Base-by-base conservation (phyloP, 2,329 filamentous ascomycete species). In the Calycina herbarum region DNA sequence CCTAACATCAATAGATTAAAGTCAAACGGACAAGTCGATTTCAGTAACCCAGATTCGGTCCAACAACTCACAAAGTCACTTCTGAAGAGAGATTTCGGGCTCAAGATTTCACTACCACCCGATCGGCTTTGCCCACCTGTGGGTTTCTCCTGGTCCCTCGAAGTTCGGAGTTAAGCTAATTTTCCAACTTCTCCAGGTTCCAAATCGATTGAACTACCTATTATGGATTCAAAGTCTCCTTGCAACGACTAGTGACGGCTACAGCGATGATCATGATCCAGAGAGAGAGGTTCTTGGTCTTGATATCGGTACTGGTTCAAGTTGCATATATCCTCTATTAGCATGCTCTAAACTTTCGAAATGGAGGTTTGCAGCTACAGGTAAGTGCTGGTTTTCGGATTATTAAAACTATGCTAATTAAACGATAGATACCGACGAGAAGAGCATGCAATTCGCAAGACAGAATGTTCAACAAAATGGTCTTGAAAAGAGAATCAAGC, bases 261-360 rank as follows among this genome's bases (percentile, higher is more conserved):
- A 81, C 67, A 72, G 72, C 7, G 79, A 82, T 57, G 80, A 80
- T 0, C 89, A 86, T 70, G 81, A 87, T 63, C 76, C 79, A 0
- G 78, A 83, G 2, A 79, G 85, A n/a, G 78, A 82, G 54, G 81
- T 93, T 1, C 76, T 84, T 0, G 94, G 94, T 0, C 79, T 97
- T 1, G 94, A 97, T 71, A 89, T 97, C 68, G 95, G 95, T 51
- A 96, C 93, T 0, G 95, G 95, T 1, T 92, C 94, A 17, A 96
- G 92, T 71, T 90, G 90, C 72, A 96, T 99, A 72, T 99, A 98
- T 75, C 90, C 94, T 1, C 84, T 98, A 1, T 83, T 99, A 0
- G 92, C 89, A 24, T 92, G 90, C 71, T 77, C 82, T 0, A 85
- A 90, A 66, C 84, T 91, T 0, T 82, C 85, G 1, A 78, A 76